phyloP scores from a whole-genome alignment of 352 stramenopile species.

The Thraustotheca clavata region DNA sequence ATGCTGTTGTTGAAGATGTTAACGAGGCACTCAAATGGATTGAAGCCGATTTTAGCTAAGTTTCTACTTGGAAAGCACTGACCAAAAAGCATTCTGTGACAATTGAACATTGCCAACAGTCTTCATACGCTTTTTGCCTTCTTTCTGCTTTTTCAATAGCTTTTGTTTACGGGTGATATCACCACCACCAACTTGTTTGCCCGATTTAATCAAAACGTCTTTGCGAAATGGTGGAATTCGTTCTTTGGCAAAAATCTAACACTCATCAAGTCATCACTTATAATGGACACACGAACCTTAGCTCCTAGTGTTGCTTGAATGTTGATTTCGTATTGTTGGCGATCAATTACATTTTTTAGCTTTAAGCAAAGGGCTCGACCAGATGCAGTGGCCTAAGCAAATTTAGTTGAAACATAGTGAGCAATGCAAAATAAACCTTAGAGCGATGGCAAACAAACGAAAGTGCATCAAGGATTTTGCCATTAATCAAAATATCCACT shows the following conservation, averaged over 20 bases:
- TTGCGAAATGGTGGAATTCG: conserved; percentile 96
- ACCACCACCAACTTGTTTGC: conserved; percentile 94
- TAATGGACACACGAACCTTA: conserved; percentile 40
- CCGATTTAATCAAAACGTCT: conserved; percentile 91
- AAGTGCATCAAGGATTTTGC: conserved; percentile 92
- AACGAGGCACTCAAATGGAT: conserved; percentile 61
- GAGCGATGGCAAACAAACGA: conserved; percentile 95
- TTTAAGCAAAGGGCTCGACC: conserved; percentile 91
- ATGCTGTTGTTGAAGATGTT: conserved; percentile 68
- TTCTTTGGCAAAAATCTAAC: conserved; percentile 91
- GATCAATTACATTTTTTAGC: conserved; percentile 93
- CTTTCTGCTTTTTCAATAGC: conserved; percentile 98
- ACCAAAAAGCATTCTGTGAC: conserved; percentile 97
- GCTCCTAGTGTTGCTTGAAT: conserved; percentile 95
- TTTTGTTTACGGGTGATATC: conserved; percentile 98
- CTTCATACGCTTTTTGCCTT: conserved; percentile 97
- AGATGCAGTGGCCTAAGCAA: conserved; percentile 38
- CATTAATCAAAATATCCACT: conserved; percentile 93
- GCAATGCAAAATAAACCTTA: conserved; percentile 40
- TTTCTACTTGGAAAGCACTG: conserved; percentile 87
- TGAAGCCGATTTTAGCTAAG: conserved; percentile 47
- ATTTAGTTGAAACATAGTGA: no score
- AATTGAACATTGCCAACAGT: conserved; percentile 94
- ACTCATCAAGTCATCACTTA: background rate
- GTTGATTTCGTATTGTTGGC: conserved; percentile 98